A percentile compares a stretch with the other conserved stretches of the same genome.
These are phyloP conservation scores for Collybiopsis confluens DNA, from an alignment of 768 basidiomycete genomes.

Conservation along the genomic window DNA sequence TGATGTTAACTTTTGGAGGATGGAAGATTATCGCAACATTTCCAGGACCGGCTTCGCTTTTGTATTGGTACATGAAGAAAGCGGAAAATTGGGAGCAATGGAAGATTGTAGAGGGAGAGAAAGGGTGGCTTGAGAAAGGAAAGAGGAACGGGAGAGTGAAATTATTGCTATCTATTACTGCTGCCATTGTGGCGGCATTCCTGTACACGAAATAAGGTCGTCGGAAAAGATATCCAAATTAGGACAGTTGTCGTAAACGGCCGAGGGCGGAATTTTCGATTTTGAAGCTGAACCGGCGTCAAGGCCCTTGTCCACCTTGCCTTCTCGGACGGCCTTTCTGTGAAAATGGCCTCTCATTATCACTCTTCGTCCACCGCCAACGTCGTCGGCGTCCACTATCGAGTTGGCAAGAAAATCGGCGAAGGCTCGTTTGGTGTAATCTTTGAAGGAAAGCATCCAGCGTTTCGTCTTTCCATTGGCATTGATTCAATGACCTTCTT, in stretches of 20 bases:
- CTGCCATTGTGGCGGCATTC: neutral
- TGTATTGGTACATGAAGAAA: slow-evolving; percentile 44
- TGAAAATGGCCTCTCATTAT: slow-evolving; percentile 54
- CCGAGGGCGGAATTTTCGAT: neutral
- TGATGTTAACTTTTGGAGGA: too few species aligned
- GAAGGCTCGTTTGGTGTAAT: slow-evolving; percentile 98
- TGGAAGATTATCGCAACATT: slow-evolving; percentile 45
- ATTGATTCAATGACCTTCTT: slow-evolving; percentile 6
- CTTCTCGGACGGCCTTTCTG: slow-evolving; percentile 4
- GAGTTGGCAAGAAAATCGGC: slow-evolving; percentile 98
- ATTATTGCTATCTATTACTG: neutral
- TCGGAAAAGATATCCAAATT: too few species aligned
- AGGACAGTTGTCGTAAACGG: too few species aligned
- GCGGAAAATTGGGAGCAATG: slow-evolving; percentile 7
- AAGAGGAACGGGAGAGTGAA: neutral
- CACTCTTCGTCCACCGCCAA: slow-evolving; percentile 63
- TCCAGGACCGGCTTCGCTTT: slow-evolving; percentile 34
- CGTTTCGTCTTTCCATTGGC: slow-evolving; percentile 9
- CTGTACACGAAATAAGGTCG: neutral
- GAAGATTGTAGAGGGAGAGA: slow-evolving; percentile 6
- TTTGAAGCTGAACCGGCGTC: neutral
- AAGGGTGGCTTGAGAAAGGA: neutral
- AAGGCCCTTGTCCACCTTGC: slow-evolving; percentile 10
- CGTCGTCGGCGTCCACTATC: slow-evolving; percentile 94
- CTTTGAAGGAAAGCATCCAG: slow-evolving; percentile 59